A percentile compares a stretch with the other conserved stretches of the same genome.
These are phyloP conservation scores for Schwanniomyces pseudopolymorphus DNA, from an alignment of 805 yeast species.

Conservation along the genomic window DNA sequence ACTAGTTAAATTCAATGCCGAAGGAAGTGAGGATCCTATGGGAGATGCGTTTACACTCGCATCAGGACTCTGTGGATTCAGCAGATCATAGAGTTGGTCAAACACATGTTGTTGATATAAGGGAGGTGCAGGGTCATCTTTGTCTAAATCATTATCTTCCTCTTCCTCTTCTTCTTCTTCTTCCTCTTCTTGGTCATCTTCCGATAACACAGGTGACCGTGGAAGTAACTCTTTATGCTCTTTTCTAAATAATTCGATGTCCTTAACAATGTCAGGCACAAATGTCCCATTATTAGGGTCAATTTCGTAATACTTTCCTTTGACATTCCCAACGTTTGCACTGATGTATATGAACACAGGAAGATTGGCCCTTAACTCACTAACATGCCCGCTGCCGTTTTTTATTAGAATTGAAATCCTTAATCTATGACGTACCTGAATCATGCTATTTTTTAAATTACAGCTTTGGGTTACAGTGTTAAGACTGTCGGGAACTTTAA, in stretches of 20 bases:
- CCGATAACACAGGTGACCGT: constrained; percentile 7
- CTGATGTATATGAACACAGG: constrained; percentile 47
- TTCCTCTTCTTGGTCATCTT: constrained; percentile 9
- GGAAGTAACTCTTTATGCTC: constrained; percentile 12
- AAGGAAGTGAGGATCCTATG: constrained; percentile 8
- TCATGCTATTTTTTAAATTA: constrained; percentile 35
- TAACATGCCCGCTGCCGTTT: constrained; percentile 50
- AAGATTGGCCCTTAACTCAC: constrained; percentile 52
- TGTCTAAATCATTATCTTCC: constrained; percentile 22
- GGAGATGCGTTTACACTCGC: constrained; percentile 17
- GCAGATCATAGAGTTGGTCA: constrained; percentile 39
- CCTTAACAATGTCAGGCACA: constrained; percentile 16
- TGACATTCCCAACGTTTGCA: constrained; percentile 35
- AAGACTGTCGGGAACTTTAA: constrained; percentile 40
- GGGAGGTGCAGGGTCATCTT: constrained; percentile 42
- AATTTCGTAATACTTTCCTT: constrained; percentile 32
- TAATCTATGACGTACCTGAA: constrained; percentile 47
- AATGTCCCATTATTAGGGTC: constrained; percentile 28
- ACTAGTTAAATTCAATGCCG: constrained; percentile 19
- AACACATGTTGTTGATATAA: constrained; percentile 37
- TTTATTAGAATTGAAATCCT: constrained; percentile 43
- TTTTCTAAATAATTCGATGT: constrained; percentile 30
- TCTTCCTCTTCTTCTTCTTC: constrained; percentile 14
- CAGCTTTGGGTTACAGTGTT: constrained; percentile 45
- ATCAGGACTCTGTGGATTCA: constrained; percentile 32